Conservation (phyloP, 2,329 filamentous ascomycete genomes). For the Cladosporium halotolerans region DNA sequence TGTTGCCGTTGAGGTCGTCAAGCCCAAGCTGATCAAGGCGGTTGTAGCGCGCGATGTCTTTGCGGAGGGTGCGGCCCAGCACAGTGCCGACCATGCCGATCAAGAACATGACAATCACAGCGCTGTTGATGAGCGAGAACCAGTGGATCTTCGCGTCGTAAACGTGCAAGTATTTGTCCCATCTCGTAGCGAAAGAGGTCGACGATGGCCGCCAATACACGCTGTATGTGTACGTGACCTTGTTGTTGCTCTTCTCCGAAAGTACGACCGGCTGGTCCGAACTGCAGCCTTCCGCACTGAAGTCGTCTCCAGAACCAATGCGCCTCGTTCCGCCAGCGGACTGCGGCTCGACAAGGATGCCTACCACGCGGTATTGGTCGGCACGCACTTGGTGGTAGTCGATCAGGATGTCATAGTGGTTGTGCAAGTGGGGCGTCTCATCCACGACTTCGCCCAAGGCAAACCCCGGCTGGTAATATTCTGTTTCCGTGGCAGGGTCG, state of each 20-base stretch:
- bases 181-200: slow-evolving; percentile 91
- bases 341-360: slow-evolving; percentile 77
- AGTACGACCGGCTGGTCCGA: slow-evolving; percentile 55
- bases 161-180: slow-evolving; percentile 98
- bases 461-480: slow-evolving; percentile 90
- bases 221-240: slow-evolving; percentile 83
- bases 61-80: slow-evolving; percentile 76
- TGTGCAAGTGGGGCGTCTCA: slow-evolving; percentile 64
- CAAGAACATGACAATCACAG: slow-evolving; percentile 88
- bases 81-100: slow-evolving; percentile 91
- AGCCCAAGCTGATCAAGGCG: slow-evolving; percentile 84
- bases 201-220: slow-evolving; percentile 79
- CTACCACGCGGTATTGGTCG: slow-evolving; percentile 78
- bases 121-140: slow-evolving; percentile 96
- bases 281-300: slow-evolving; percentile 41
- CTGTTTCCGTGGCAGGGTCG: slow-evolving; percentile 68
- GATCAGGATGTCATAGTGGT: slow-evolving; percentile 90
- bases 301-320: slow-evolving; percentile 44
- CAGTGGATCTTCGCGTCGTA: slow-evolving; percentile 98
- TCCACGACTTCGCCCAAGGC: slow-evolving; percentile 56
- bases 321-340: slow-evolving; percentile 57
- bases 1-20: slow-evolving; percentile 75
- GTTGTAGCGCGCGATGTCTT: slow-evolving; percentile 96
- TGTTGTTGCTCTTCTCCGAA: slow-evolving; percentile 52
- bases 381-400: slow-evolving; percentile 80